Base-by-base conservation (phyloP, 108 stramenopile genomes). In the Craspedostauros australis region DNA sequence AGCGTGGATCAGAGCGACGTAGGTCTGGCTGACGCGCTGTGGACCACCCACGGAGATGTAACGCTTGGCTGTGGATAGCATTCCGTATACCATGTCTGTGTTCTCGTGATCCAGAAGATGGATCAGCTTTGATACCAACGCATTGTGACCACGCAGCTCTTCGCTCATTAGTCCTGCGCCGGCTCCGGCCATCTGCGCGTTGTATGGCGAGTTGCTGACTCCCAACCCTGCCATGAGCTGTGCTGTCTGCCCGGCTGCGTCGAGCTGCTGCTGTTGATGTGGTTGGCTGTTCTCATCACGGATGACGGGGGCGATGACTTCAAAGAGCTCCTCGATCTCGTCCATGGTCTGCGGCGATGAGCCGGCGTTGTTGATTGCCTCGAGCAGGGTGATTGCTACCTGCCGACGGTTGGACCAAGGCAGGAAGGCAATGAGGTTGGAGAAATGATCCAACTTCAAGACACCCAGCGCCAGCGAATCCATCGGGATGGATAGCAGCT, bases 371-470 rank as follows among this genome's bases (percentile, higher is more conserved):
- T 58, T 78, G 9, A 76, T 74, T 19, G 76, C 73, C 33, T 79
- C 62, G 8, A 93, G 54, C 72, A 97, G 67, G 12, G 66, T 70
- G 39, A 78, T 40, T 1, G 89, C 89, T 23, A 97, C 85, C 57
- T 79, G 60, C 24, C 78, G 77, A 8, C 90, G 84, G 52, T 85
- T 88, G 33, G 76, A 70, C 95, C 93, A 96, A 0, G 96, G 95
- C 60, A 99, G 72, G 55, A 91, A 88, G 22, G 76, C 62, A 66
- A 96, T 60, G 33, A 97, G 59, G 24, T 78, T 66, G 1, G 84
- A 63, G 63, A 87, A 99, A 39, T 80, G 76, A 0, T 78, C 68
- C 50, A 97, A 77, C 19, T 84, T 73, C 53, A 99, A 72, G 15
- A 95, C 89, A 28, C 68, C 57, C 28, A 95, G 52, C 7, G 78